Conservation (phyloP, 371 early-diverging fungal genomes). For the Dinochytrium kinnereticum region DNA sequence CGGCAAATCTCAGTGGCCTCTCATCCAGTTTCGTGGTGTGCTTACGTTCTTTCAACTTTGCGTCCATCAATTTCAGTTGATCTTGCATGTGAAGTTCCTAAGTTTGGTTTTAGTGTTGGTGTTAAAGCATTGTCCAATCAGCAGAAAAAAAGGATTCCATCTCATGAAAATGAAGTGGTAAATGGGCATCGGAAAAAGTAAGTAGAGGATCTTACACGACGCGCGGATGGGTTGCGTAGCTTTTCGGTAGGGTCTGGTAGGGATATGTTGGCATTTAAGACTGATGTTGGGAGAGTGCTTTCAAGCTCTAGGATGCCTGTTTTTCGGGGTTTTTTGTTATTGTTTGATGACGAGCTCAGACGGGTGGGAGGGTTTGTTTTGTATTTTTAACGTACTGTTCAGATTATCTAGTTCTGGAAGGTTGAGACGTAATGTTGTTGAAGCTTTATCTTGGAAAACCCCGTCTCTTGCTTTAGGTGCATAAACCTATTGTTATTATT, state of each 20-base stretch:
- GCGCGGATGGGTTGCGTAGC: constrained; percentile 31
- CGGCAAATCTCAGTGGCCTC: constrained; percentile 48
- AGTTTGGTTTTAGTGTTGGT: no score
- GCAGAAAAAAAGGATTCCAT: neutral
- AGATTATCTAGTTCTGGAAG: constrained; percentile 45
- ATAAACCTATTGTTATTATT: constrained; percentile 42
- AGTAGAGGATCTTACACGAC: constrained; percentile 28
- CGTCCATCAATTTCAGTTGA: constrained; percentile 54
- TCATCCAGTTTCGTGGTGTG: constrained; percentile 22
- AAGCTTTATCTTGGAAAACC: constrained; percentile 43
- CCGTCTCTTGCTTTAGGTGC: constrained; percentile 61
- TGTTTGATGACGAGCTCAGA: no score
- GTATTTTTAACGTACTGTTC: constrained; percentile 35
- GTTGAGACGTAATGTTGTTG: constrained; percentile 36
- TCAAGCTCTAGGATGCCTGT: constrained; percentile 48
- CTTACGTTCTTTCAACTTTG: constrained; percentile 51
- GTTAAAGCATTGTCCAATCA: no score
- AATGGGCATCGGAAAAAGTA: no score
- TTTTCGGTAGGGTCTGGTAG: constrained; percentile 29
- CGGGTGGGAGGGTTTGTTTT: no score
- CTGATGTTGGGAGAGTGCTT: constrained; percentile 31
- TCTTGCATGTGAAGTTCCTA: constrained; percentile 53
- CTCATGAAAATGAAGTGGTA: no score
- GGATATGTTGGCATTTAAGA: constrained; percentile 36
- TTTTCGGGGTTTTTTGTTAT: no score